These are phyloP conservation scores for Solanum peruvianum DNA, from an alignment of 257 asterid species.

Conservation along the genomic window DNA sequence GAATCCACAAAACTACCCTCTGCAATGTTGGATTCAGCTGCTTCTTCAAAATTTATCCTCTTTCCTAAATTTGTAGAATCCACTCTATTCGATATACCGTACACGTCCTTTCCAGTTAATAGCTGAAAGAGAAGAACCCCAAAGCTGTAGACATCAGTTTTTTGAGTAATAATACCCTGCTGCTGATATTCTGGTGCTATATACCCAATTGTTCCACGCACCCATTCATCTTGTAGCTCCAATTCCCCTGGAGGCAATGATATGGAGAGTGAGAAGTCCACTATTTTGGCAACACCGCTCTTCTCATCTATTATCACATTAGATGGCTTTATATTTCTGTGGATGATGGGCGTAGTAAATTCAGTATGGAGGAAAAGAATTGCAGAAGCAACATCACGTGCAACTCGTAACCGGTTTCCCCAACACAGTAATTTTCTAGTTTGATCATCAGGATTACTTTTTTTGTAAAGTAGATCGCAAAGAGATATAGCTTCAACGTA, in stretches of 20 bases:
- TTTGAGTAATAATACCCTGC: background rate
- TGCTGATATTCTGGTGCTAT: background rate
- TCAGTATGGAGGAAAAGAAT: background rate
- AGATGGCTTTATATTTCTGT: background rate
- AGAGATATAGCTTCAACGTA: background rate
- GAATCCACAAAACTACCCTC: too few relatives aligned
- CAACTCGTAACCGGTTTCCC: background rate
- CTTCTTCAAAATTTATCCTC: too few relatives aligned
- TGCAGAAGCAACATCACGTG: background rate
- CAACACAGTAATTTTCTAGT: too few relatives aligned
- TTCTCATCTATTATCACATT: background rate
- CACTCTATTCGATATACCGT: background rate
- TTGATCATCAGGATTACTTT: too few relatives aligned
- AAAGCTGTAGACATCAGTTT: background rate
- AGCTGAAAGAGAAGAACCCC: background rate
- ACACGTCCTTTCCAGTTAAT: background rate
- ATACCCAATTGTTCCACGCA: background rate
- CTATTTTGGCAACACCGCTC: background rate
- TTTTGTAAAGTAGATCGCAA: background rate
- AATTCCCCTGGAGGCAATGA: background rate
- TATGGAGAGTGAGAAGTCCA: background rate
- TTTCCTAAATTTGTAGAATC: too few relatives aligned
- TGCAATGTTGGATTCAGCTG: too few relatives aligned
- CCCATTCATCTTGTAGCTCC: too few relatives aligned
- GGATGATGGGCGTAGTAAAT: background rate